Evolutionary conservation across 345 rosid genomes (phyloP).

Genomic region (Euphorbia tirucalli): DNA sequence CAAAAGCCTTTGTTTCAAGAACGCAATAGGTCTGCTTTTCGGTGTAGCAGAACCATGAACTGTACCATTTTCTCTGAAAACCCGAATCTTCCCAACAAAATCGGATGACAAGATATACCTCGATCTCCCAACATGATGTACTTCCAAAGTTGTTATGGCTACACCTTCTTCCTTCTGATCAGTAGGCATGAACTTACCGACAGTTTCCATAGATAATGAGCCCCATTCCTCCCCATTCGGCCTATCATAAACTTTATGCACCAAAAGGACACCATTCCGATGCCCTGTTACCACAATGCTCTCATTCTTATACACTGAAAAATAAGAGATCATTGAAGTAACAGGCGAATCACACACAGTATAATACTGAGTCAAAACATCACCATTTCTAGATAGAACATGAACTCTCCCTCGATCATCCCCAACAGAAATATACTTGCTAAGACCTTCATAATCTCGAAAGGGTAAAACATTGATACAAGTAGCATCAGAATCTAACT

Average conservation of each 20-base stretch:
- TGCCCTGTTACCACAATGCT: constrained; percentile 76
- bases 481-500: constrained; percentile 58
- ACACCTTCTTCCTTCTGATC: constrained; percentile 42
- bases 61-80: constrained; percentile 66
- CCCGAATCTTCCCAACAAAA: constrained; percentile 58
- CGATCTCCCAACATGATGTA: constrained; percentile 82
- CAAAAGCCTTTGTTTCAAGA: constrained; percentile 88
- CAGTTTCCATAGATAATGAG: constrained; percentile 49
- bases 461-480: constrained; percentile 74
- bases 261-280: constrained; percentile 56
- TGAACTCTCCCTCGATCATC: constrained; percentile 73
- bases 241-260: constrained; percentile 65
- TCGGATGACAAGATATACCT: constrained; percentile 67
- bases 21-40: constrained; percentile 61
- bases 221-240: constrained; percentile 64
- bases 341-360: constrained; percentile 56
- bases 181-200: constrained; percentile 39
- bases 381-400: constrained; percentile 77
- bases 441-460: constrained; percentile 71
- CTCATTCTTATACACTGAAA: constrained; percentile 74
- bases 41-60: constrained; percentile 69
- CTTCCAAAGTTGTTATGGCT: constrained; percentile 61
- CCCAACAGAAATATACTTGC: constrained; percentile 87
- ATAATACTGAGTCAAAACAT: constrained; percentile 60
- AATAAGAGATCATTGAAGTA: constrained; percentile 70